Conservation (phyloP, 208 protist genomes). For the Trypanosoma vivax region DNA sequence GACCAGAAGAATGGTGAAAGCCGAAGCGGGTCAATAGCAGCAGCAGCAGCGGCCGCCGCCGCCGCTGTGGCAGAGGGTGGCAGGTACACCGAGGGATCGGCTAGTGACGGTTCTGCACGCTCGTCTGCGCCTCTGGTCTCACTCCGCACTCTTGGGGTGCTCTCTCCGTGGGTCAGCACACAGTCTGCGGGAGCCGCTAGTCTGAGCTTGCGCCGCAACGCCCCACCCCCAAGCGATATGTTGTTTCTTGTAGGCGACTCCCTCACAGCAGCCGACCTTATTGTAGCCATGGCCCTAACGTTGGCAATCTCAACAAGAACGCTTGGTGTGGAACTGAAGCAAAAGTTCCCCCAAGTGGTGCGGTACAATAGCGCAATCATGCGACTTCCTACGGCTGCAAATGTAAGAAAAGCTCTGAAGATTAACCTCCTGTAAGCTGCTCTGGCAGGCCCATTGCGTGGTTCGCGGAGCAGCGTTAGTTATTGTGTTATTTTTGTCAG, state of each 20-base stretch:
- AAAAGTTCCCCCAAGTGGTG: constrained; percentile 20
- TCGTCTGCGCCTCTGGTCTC: neutral
- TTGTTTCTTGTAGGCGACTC: constrained; percentile 67
- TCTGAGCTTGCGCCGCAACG: constrained; percentile 18
- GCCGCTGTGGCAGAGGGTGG: neutral
- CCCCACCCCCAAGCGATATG: constrained; percentile 21
- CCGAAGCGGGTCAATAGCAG: neutral
- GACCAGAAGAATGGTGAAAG: too few relatives aligned
- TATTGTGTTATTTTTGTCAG: too few relatives aligned
- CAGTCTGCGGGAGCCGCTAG: constrained; percentile 5
- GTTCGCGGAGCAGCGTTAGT: neutral
- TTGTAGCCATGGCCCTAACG: constrained; percentile 40
- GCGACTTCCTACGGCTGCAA: constrained; percentile 41
- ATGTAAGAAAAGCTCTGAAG: constrained; percentile 51
- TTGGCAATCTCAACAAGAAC: constrained; percentile 14
- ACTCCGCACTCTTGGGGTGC: neutral
- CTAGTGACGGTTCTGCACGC: neutral
- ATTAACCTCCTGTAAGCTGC: constrained; percentile 17
- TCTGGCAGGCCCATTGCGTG: neutral
- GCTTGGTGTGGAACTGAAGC: constrained; percentile 20
- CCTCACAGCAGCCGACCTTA: constrained; percentile 62
- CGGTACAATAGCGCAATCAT: constrained; percentile 45
- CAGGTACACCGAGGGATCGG: neutral
- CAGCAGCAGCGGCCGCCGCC: too few relatives aligned
- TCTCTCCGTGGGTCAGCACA: neutral